Evolutionary conservation across 1,284 basidiomycete genomes (phyloP).

Genomic region (Mrakiaceae sp.): DNA sequence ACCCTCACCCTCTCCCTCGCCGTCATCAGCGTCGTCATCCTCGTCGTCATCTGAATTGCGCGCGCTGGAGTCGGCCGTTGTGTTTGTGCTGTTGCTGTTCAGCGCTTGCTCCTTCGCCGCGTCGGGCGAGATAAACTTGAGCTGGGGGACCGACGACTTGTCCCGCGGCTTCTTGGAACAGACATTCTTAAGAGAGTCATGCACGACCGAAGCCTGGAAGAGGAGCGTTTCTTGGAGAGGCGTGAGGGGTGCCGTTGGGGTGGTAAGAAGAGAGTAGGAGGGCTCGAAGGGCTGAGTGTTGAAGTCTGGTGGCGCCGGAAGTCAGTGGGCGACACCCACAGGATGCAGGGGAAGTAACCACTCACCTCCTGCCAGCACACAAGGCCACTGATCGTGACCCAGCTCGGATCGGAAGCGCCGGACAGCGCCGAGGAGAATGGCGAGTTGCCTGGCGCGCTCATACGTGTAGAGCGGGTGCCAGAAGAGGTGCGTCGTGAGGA

Average conservation of each 20-base stretch:
- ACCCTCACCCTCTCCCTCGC: conserved; percentile 45
- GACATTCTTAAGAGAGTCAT: conserved; percentile 56
- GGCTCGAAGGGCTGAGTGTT: conserved; percentile 81
- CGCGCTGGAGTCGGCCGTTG: not conserved
- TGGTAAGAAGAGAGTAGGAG: conserved; percentile 63
- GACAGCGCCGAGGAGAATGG: conserved; percentile 53
- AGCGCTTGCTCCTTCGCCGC: conserved; percentile 46
- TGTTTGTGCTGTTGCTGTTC: conserved; percentile 26
- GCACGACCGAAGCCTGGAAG: conserved; percentile 61
- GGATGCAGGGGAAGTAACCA: not conserved
- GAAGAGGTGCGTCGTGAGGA: conserved; percentile 56
- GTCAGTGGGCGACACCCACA: conserved; percentile 7
- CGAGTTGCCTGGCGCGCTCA: conserved; percentile 61
- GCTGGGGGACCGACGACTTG: conserved; percentile 22
- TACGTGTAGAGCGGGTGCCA: conserved; percentile 46
- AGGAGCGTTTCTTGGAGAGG: conserved; percentile 47
- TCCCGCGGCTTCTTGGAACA: conserved; percentile 18
- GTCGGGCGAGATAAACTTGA: conserved; percentile 12
- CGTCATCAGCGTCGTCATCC: conserved; percentile 32
- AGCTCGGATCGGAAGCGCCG: conserved; percentile 46
- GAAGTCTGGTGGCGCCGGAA: conserved; percentile 53
- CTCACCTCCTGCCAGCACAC: conserved; percentile 69
- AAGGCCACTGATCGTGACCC: conserved; percentile 51
- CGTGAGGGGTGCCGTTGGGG: conserved; percentile 47
- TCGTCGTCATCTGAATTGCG: conserved; percentile 29